A percentile compares a stretch with the other conserved stretches of the same genome.
Conservation (phyloP, 2,329 filamentous ascomycete species). For the Talaromyces sp. region DNA sequence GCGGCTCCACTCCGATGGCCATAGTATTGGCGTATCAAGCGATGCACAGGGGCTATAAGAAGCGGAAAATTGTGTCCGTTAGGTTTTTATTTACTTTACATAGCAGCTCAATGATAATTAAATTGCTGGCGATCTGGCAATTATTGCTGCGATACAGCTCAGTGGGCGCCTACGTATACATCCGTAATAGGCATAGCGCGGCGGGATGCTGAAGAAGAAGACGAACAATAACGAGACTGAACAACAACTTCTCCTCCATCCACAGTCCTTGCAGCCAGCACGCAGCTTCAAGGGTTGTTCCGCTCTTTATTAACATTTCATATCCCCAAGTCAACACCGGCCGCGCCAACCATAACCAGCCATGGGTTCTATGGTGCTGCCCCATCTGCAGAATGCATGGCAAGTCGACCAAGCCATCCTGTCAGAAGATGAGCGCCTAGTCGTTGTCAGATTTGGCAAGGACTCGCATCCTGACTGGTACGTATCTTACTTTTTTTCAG, state of each 20-base stretch:
- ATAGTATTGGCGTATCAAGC: neutral
- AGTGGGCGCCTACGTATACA: neutral
- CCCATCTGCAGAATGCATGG: conserved; percentile 88
- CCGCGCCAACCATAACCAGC: neutral
- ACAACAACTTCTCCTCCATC: neutral
- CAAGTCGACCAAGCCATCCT: conserved; percentile 97
- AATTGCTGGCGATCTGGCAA: neutral
- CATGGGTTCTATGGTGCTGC: conserved; percentile 84
- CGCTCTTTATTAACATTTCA: neutral
- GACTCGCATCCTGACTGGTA: conserved; percentile 73
- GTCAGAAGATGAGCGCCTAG: conserved; percentile 71
- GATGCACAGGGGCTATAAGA: neutral
- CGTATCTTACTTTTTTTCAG: conserved; percentile 50
- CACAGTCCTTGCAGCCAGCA: neutral
- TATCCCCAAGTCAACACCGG: neutral
- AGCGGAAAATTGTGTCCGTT: neutral
- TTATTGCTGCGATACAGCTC: neutral
- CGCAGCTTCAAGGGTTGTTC: neutral
- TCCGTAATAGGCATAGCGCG: conserved; percentile 5
- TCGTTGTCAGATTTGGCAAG: conserved; percentile 88
- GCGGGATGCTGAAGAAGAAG: neutral
- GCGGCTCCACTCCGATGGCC: neutral
- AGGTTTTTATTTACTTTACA: neutral
- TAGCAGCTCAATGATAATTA: neutral
- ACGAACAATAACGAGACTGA: neutral